A percentile compares a stretch with the other conserved stretches of the same genome.
phyloP scores from a whole-genome alignment of 164 flowering plant species.

The Berberis thunbergii region DNA sequence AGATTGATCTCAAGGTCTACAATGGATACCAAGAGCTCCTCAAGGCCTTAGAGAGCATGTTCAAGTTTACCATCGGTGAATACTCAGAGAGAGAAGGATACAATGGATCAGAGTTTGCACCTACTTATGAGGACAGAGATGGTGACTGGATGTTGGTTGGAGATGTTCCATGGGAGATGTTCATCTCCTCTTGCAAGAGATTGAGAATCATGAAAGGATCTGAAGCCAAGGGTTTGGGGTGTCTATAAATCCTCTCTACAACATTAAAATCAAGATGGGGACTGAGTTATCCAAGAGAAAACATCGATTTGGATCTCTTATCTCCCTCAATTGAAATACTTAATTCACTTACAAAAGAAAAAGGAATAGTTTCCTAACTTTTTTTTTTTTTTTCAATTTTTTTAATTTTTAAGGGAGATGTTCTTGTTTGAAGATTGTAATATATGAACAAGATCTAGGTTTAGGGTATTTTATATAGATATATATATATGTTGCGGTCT shows the following conservation, averaged over 20 bases:
- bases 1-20: constrained; percentile 62
- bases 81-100: constrained; percentile 67
- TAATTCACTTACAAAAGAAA: too few relatives aligned
- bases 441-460: neutral
- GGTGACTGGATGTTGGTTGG: constrained; percentile 95
- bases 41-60: constrained; percentile 58
- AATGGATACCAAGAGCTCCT: constrained; percentile 49
- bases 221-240: constrained; percentile 60
- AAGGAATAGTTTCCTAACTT: too few relatives aligned
- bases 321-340: too few relatives aligned
- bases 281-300: neutral
- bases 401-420: neutral
- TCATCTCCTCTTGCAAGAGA: constrained; percentile 57
- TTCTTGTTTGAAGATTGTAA: neutral
- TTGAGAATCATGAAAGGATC: constrained; percentile 75
- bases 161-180: constrained; percentile 95
- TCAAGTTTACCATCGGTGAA: constrained; percentile 55
- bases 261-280: neutral
- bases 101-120: constrained; percentile 56
- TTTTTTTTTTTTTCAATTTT: neutral
- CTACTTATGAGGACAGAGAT: constrained; percentile 84
- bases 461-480: neutral
- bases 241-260: neutral
- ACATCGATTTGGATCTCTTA: neutral
- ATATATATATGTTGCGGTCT: neutral